Conservation (phyloP, 148 eudicot species). For the Dianthus caryophyllus region DNA sequence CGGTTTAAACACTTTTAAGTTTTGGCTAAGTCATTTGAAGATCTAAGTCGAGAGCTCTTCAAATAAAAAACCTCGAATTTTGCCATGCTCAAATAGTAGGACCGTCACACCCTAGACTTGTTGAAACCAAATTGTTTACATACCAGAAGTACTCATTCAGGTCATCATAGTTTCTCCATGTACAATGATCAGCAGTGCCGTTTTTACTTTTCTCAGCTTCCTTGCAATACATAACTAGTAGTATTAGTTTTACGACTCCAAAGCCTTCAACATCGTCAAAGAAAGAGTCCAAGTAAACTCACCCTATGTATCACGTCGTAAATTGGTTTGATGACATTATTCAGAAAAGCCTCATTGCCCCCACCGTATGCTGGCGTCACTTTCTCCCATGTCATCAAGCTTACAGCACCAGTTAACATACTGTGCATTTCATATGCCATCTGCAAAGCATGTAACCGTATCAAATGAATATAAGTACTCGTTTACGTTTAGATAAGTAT, state of each 20-base stretch:
- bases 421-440: constrained; percentile 95
- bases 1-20: not conserved
- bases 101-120: constrained; percentile 9
- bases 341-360: constrained; percentile 64
- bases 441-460: constrained; percentile 34
- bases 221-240: constrained; percentile 41
- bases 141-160: no score
- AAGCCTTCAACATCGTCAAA: constrained; percentile 5
- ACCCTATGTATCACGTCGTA: constrained; percentile 71
- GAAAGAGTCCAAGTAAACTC: constrained; percentile 15
- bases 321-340: constrained; percentile 56
- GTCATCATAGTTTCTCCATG: constrained; percentile 99
- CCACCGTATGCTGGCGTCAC: constrained; percentile 90
- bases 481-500: not conserved
- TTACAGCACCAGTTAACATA: constrained; percentile 73
- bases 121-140: constrained; percentile 12
- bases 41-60: not conserved
- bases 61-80: not conserved
- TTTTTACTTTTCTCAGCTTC: constrained; percentile 77
- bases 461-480: not conserved
- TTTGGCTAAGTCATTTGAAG: not conserved
- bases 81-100: not conserved
- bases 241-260: constrained; percentile 21
- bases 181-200: constrained; percentile 82
- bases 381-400: constrained; percentile 74